Evolutionary conservation across 345 rosid species (phyloP).

Genomic region (Cardamine resedifolia): DNA sequence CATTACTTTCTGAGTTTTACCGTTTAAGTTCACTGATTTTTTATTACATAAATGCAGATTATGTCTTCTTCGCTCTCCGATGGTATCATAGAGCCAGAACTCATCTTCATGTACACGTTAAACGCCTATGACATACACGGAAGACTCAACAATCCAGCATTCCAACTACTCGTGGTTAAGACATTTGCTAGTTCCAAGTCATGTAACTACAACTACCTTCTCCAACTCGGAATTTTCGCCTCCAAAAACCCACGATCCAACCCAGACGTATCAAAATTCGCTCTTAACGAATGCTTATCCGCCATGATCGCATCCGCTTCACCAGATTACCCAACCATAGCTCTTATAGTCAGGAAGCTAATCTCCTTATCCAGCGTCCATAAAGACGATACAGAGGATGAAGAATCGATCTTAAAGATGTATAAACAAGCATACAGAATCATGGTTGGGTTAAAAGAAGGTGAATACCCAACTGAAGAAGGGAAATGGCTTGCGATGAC

Average conservation of each 20-base stretch:
- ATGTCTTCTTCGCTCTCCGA: conserved; percentile 41
- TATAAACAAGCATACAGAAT: conserved; percentile 85
- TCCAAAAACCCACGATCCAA: conserved; percentile 64
- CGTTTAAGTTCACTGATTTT: conserved; percentile 15
- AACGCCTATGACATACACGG: conserved; percentile 67
- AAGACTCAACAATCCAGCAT: conserved; percentile 50
- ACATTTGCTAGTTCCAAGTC: conserved; percentile 69
- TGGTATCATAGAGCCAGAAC: conserved; percentile 53
- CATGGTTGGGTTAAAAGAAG: conserved; percentile 87
- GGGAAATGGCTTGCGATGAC: conserved; percentile 97
- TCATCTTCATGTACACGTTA: conserved; percentile 70
- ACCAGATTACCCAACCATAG: conserved; percentile 64
- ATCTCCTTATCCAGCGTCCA: conserved; percentile 61
- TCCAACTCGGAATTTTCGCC: conserved; percentile 73
- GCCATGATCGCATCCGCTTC: conserved; percentile 61
- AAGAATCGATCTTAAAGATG: conserved; percentile 54
- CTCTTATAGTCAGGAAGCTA: conserved; percentile 66
- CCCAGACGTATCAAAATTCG: conserved; percentile 68
- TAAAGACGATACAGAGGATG: conserved; percentile 72
- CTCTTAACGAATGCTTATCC: conserved; percentile 72
- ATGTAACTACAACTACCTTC: conserved; percentile 65
- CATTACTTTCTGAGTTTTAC: conserved; percentile 1
- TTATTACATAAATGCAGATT: conserved; percentile 26
- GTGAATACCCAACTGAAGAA: conserved; percentile 84
- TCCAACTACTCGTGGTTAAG: conserved; percentile 61